Percentiles rank a stretch among this genome's conserved stretches.
Evolutionary conservation across 768 basidiomycete species (phyloP).

Genomic region (Fistulinella prunicolor): DNA sequence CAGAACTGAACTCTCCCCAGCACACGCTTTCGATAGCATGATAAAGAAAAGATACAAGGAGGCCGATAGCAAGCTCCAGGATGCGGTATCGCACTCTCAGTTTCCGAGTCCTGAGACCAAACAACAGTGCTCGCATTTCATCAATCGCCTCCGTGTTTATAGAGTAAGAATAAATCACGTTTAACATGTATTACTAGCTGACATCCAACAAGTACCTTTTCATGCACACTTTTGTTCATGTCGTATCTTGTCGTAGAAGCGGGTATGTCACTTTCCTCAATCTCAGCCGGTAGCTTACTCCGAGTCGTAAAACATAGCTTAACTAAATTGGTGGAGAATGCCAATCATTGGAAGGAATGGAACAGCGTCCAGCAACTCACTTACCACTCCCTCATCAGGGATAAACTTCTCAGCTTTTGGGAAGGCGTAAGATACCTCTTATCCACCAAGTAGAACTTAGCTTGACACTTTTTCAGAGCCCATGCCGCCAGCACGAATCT

Average conservation of each 20-base stretch:
- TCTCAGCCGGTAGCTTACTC: neutral
- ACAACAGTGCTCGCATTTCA: constrained; percentile 6
- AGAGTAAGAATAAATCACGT: constrained; percentile 14
- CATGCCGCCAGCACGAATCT: constrained; percentile 11
- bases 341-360: constrained; percentile 15
- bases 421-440: constrained; percentile 5
- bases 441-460: neutral
- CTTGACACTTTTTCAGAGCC: constrained; percentile 7
- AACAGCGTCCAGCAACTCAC: constrained; percentile 14
- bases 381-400: constrained; percentile 14
- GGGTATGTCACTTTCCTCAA: constrained; percentile 1
- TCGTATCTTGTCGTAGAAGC: constrained; percentile 14
- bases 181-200: neutral
- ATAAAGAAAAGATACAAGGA: neutral
- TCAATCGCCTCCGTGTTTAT: constrained; percentile 16
- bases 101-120: neutral
- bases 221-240: constrained; percentile 23
- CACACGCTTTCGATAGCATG: constrained; percentile 1
- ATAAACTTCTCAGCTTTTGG: constrained; percentile 9
- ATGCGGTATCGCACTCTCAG: constrained; percentile 1
- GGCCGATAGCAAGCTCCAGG: neutral
- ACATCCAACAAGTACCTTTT: constrained; percentile 22
- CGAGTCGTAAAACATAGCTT: constrained; percentile 12
- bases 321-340: constrained; percentile 3
- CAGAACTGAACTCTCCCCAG: constrained; percentile 10